Conservation (phyloP, 2,329 filamentous ascomycete species). For the Coleophoma crateriformis region DNA sequence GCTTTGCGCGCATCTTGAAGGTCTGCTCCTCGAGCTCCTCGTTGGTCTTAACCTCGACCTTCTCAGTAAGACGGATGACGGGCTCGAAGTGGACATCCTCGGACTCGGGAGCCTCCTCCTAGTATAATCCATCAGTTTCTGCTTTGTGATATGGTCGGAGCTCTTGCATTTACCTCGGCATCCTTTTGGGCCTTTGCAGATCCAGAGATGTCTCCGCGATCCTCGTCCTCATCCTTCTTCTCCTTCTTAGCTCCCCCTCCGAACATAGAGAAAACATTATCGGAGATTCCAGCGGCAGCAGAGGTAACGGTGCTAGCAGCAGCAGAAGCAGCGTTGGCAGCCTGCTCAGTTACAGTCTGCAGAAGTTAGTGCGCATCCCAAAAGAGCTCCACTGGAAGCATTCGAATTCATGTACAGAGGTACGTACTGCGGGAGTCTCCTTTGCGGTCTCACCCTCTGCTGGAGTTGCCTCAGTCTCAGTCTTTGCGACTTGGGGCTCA, state of each 20-base stretch:
- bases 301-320: conserved; percentile 33
- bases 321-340: conserved; percentile 29
- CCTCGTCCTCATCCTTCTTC: conserved; percentile 79
- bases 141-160: not conserved
- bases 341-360: conserved; percentile 25
- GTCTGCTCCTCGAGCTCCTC: conserved; percentile 95
- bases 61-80: conserved; percentile 91
- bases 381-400: conserved; percentile 4
- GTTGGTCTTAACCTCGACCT: conserved; percentile 95
- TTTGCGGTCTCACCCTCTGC: conserved; percentile 13
- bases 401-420: too few species aligned
- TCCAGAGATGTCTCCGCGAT: conserved; percentile 80
- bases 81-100: conserved; percentile 97
- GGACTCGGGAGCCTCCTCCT: conserved; percentile 76
- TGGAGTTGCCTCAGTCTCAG: conserved; percentile 37
- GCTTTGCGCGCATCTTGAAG: conserved; percentile 99
- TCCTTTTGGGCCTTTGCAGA: conserved; percentile 75
- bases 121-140: conserved; percentile 10
- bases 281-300: conserved; percentile 36
- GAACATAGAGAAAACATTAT: conserved; percentile 94
- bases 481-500: conserved; percentile 29
- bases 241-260: conserved; percentile 96
- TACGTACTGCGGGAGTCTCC: conserved; percentile 18
- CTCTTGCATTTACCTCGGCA: conserved; percentile 28
- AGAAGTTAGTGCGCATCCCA: not conserved